Evolutionary conservation across 2,329 filamentous ascomycete genomes (phyloP), one percentile per base, ranked within the genome.

Genomic region (Colletotrichum noveboracense): DNA sequence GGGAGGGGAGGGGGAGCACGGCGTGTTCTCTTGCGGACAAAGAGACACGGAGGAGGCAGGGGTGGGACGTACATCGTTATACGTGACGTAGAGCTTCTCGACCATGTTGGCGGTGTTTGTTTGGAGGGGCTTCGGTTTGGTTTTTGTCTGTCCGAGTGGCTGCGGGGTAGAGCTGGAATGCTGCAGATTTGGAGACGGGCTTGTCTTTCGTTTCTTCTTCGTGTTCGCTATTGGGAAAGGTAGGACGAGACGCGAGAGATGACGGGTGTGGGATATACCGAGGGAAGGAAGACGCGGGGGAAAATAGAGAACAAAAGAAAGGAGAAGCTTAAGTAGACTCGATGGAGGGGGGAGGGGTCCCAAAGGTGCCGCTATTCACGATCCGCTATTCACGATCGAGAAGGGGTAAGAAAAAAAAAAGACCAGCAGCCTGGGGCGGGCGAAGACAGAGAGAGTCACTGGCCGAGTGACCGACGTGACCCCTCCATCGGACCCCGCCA

Each of bases 31-130:
- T 5, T 6, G 18, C 3, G 18, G 38, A n/a, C 38, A 43, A 34
- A 60, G 18, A 32, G 18, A 30, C 64, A 52, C 12, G 4, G 43
- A 64, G 26, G 26, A 12, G 21, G 7, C n/a, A 66, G 13, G 28
- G 67, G 43, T 7, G 43, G 69, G 60, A 86, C 92, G 85, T 88
- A 96, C 95, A 92, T 97, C 92, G 85, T 97, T 98, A 87, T 98
- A 98, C 80, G 95, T 97, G 84, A 97, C 93, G 88, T 96, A 97
- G 84, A 96, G 86, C 85, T 97, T 97, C 86, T 96, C 90, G 79
- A 94, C 91, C 94, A 96, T 96, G 76, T 88, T 93, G 86, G 81
- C 71, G 74, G 70, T 75, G 70, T 70, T 65, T 74, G 43, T 69
- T 61, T 26, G 70, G 24, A 43, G 58, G 70, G 38, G 61, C 34